These are phyloP conservation scores for Acer yangbiense DNA, from an alignment of 345 rosid genomes.

Conservation along the genomic window DNA sequence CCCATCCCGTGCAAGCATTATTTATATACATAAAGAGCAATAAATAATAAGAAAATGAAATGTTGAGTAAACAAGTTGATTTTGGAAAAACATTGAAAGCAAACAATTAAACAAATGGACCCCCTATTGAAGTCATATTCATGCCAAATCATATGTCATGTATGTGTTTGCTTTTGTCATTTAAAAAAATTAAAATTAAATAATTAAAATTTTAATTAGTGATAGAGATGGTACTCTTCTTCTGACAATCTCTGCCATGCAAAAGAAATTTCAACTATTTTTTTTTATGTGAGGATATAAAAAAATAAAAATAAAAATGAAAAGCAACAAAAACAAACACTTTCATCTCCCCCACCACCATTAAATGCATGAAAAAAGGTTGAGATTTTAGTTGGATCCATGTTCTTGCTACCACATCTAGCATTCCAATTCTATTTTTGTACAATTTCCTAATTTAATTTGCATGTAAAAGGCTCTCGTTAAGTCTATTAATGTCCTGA, in stretches of 20 bases:
- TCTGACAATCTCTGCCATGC: not conserved
- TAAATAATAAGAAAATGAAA: not conserved
- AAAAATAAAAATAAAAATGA: too few relatives aligned
- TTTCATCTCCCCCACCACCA: not conserved
- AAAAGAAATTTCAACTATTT: not conserved
- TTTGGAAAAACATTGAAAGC: not conserved
- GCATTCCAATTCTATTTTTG: not conserved
- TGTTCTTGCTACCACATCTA: not conserved
- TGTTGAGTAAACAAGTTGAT: not conserved
- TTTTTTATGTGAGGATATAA: too few relatives aligned
- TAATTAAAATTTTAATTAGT: too few relatives aligned
- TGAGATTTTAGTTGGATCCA: not conserved
- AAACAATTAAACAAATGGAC: not conserved
- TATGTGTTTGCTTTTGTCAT: not conserved
- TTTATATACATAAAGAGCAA: not conserved
- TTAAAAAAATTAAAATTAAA: too few relatives aligned
- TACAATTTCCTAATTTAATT: too few relatives aligned
- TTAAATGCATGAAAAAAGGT: not conserved
- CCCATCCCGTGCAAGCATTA: too few relatives aligned
- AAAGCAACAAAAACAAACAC: not conserved
- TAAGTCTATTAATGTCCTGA: too few relatives aligned
- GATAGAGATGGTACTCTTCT: not conserved
- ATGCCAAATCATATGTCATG: not conserved
- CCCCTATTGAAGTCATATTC: not conserved
- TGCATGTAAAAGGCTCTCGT: too few relatives aligned